phyloP scores from a whole-genome alignment of 306 rosid species.

The Clitoria ternatea region DNA sequence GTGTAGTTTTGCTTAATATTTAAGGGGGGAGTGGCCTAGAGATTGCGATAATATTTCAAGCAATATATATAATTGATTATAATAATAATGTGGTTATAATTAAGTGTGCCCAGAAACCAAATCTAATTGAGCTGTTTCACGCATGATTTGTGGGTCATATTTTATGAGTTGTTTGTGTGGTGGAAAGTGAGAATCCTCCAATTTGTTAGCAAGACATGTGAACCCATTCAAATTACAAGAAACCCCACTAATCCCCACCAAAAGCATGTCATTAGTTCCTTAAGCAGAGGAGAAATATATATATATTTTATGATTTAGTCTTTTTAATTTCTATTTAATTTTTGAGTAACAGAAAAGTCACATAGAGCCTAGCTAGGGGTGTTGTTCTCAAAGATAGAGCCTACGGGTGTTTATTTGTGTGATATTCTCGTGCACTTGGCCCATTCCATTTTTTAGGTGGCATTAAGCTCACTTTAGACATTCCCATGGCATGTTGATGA shows the following conservation, averaged over 20 bases:
- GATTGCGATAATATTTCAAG: slow-evolving; percentile 17
- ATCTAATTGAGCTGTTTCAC: slow-evolving; percentile 72
- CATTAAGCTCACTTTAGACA: too few species aligned
- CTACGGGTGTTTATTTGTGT: too few species aligned
- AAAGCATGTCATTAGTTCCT: slow-evolving; percentile 29
- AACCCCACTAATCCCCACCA: slow-evolving; percentile 29
- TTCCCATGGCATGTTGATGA: too few species aligned
- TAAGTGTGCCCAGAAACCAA: slow-evolving; percentile 29
- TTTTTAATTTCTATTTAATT: too few species aligned
- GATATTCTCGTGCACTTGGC: too few species aligned
- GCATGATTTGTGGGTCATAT: slow-evolving; percentile 83
- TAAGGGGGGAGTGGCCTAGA: slow-evolving; percentile 32
- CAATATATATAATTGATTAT: not conserved
- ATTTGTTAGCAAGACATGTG: slow-evolving; percentile 54
- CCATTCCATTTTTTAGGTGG: too few species aligned
- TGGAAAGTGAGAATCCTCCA: slow-evolving; percentile 60
- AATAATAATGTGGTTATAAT: slow-evolving; percentile 17
- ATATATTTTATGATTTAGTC: not conserved
- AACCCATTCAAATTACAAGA: slow-evolving; percentile 53
- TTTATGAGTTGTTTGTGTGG: slow-evolving; percentile 64
- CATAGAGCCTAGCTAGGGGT: too few species aligned
- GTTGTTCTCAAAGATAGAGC: too few species aligned
- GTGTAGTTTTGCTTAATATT: not conserved
- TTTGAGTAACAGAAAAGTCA: too few species aligned
- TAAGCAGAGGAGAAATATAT: slow-evolving; percentile 19